Evolutionary conservation across 352 stramenopile species (phyloP).

Genomic region (Phytophthora pseudosyringae): DNA sequence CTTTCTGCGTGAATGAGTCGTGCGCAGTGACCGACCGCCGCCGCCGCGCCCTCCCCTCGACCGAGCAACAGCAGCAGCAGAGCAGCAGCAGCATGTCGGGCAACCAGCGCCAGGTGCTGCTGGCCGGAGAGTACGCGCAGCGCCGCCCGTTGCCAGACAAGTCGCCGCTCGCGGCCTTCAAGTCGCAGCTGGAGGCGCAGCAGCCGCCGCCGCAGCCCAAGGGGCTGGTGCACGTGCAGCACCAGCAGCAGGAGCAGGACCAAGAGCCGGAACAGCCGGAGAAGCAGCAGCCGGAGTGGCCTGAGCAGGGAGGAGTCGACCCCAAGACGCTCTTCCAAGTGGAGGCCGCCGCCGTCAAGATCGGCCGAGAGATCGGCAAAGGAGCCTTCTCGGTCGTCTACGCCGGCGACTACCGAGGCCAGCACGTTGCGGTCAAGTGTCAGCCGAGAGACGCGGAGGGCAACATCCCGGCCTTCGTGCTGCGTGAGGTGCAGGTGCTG

Average conservation of each 20-base stretch:
- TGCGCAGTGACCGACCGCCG: constrained; percentile 34
- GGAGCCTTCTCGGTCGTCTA: constrained; percentile 87
- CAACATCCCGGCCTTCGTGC: constrained; percentile 73
- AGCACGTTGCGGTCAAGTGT: constrained; percentile 85
- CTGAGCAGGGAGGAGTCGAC: constrained; percentile 23
- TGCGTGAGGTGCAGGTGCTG: constrained; percentile 81
- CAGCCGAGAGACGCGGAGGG: constrained; percentile 82
- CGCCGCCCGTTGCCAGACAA: constrained; percentile 31
- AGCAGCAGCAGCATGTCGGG: constrained; percentile 23
- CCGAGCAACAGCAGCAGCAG: constrained; percentile 14
- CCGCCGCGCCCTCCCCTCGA: constrained; percentile 21
- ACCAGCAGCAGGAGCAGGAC: constrained; percentile 26
- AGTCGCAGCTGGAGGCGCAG: constrained; percentile 32
- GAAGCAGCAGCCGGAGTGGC: constrained; percentile 33
- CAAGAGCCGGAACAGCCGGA: constrained; percentile 29
- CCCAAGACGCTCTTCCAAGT: constrained; percentile 56
- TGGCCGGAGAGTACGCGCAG: constrained; percentile 45
- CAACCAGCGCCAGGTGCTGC: constrained; percentile 41
- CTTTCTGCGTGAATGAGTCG: constrained; percentile 42
- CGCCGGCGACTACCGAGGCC: constrained; percentile 70
- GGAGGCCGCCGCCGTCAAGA: constrained; percentile 65
- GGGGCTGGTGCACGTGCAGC: constrained; percentile 12
- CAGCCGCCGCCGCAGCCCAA: constrained; percentile 18
- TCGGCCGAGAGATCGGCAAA: constrained; percentile 85
- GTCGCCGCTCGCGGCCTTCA: constrained; percentile 33